Evolutionary conservation across 257 asterid genomes (phyloP).

Genomic region (Przewalskia tangutica): DNA sequence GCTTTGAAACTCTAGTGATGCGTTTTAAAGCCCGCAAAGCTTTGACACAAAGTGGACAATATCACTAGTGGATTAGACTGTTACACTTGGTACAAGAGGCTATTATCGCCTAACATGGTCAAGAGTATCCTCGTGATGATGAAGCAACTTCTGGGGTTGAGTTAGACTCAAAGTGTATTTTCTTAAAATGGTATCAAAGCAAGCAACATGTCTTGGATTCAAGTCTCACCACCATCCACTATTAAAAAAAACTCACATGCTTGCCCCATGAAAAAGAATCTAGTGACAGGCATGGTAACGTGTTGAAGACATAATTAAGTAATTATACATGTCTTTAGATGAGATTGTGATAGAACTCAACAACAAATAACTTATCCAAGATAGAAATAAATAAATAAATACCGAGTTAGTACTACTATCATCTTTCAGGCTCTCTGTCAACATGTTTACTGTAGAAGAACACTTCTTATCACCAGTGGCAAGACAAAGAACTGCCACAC

Average conservation of each 20-base stretch:
- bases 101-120: neutral
- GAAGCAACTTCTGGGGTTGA: neutral
- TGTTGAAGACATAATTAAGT: neutral
- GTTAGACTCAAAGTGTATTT: neutral
- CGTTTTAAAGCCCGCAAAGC: neutral
- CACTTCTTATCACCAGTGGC: slow-evolving; percentile 79
- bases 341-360: neutral
- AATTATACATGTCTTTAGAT: neutral
- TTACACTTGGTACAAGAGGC: neutral
- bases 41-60: neutral
- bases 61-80: neutral
- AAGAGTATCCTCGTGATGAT: neutral
- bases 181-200: neutral
- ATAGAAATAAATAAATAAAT: neutral
- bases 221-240: neutral
- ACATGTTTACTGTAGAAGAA: slow-evolving; percentile 84
- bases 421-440: slow-evolving; percentile 74
- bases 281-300: neutral
- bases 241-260: neutral
- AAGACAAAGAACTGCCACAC: slow-evolving; percentile 98
- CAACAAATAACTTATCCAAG: neutral
- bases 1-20: neutral
- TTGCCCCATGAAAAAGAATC: neutral
- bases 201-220: neutral
- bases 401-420: slow-evolving; percentile 80